These are phyloP conservation scores for Penicillium oxalicum DNA, from an alignment of 2,329 filamentous ascomycete species.

Conservation along the genomic window DNA sequence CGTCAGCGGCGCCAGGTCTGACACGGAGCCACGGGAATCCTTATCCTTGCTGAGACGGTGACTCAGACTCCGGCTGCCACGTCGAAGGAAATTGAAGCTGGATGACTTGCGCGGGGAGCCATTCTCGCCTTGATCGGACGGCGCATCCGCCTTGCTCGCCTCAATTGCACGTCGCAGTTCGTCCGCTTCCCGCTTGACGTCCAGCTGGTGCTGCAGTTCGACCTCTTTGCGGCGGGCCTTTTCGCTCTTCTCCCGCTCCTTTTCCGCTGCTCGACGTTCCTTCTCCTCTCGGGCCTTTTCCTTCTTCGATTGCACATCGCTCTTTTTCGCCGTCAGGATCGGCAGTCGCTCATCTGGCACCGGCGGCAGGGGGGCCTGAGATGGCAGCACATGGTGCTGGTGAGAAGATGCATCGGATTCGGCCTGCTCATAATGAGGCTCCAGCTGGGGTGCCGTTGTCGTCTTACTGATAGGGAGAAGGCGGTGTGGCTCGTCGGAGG, in stretches of 20 bases:
- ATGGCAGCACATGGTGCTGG: slow-evolving; percentile 11
- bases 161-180: slow-evolving; percentile 60
- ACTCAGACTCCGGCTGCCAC: slow-evolving; percentile 71
- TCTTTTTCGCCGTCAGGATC: slow-evolving; percentile 50
- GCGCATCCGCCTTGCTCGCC: slow-evolving; percentile 58
- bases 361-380: slow-evolving; percentile 24
- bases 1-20: slow-evolving; percentile 18
- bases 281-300: slow-evolving; percentile 56
- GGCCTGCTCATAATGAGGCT: slow-evolving; percentile 31
- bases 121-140: slow-evolving; percentile 41
- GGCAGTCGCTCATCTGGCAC: slow-evolving; percentile 31
- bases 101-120: slow-evolving; percentile 37
- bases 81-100: slow-evolving; percentile 59
- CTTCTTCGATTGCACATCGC: slow-evolving; percentile 63
- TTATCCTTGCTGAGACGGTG: slow-evolving; percentile 54
- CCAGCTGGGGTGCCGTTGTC: slow-evolving; percentile 46
- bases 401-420: slow-evolving; percentile 16
- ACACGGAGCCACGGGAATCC: slow-evolving; percentile 30
- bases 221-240: slow-evolving; percentile 51
- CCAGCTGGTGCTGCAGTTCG: slow-evolving; percentile 46
- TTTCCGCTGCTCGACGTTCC: slow-evolving; percentile 47
- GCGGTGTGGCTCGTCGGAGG: slow-evolving; percentile 32
- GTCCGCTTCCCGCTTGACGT: slow-evolving; percentile 50
- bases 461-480: slow-evolving; percentile 29
- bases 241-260: slow-evolving; percentile 49